Conservation (phyloP, 1,139 yeast species). For the Candida dubliniensis region DNA sequence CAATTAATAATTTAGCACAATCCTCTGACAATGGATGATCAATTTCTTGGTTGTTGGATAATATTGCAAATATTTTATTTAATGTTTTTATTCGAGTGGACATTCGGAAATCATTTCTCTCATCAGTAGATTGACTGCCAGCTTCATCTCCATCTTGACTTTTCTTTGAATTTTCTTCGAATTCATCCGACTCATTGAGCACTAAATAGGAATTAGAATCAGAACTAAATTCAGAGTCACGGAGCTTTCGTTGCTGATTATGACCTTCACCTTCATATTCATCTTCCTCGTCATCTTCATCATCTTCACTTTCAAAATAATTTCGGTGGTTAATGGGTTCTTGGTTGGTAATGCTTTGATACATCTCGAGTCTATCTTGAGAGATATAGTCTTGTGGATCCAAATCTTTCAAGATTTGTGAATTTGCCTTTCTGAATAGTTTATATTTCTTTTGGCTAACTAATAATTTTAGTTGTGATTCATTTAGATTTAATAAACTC, state of each 20-base stretch:
- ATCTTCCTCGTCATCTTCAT: conserved; percentile 18
- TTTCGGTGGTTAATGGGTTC: conserved; percentile 21
- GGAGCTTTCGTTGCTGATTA: conserved; percentile 9
- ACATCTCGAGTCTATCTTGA: conserved; percentile 30
- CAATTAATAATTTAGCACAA: conserved; percentile 69
- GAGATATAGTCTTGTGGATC: conserved; percentile 35
- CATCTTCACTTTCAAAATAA: conserved; percentile 21
- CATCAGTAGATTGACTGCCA: conserved; percentile 5
- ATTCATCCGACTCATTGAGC: conserved; percentile 21
- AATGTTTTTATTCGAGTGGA: conserved; percentile 54
- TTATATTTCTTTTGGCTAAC: conserved; percentile 11
- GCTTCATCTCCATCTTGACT: conserved; percentile 4
- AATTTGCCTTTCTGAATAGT: conserved; percentile 13
- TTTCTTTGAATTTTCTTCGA: conserved; percentile 9
- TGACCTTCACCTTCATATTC: conserved; percentile 16
- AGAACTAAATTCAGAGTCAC: conserved; percentile 15
- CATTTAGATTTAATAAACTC: conserved; percentile 29
- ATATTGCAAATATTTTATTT: conserved; percentile 59
- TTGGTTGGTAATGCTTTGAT: conserved; percentile 18
- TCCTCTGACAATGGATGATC: conserved; percentile 88
- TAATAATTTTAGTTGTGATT: conserved; percentile 36
- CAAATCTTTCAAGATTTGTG: conserved; percentile 17
- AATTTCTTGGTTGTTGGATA: conserved; percentile 65
- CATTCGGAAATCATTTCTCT: conserved; percentile 18
- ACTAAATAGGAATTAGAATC: conserved; percentile 36